A percentile compares a stretch with the other conserved stretches of the same genome.
Conservation (phyloP, 768 basidiomycete species). For the Tylopilus rubrobrunneus region DNA sequence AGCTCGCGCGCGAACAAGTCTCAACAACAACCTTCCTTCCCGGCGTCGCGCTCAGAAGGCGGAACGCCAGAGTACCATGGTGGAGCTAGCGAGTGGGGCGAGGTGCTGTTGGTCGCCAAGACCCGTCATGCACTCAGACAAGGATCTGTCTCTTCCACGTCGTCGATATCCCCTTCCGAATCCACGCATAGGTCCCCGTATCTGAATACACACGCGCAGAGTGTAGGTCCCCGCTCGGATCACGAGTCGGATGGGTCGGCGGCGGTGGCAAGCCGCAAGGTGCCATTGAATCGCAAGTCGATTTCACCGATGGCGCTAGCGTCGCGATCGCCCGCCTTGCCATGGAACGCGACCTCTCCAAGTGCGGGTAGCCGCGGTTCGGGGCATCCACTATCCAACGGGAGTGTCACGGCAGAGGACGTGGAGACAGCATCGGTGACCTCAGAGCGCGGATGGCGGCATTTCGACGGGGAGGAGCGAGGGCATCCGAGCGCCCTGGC, state of each 20-base stretch:
- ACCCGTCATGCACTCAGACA: slow-evolving; percentile 39
- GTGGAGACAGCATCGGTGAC: slow-evolving; percentile 12
- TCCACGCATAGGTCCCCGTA: slow-evolving; percentile 32
- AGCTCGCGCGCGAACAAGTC: slow-evolving; percentile 40
- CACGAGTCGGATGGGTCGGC: slow-evolving; percentile 51
- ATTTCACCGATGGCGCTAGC: slow-evolving; percentile 69
- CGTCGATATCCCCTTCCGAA: slow-evolving; percentile 61
- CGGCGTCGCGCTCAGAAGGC: slow-evolving; percentile 33
- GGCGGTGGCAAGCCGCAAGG: slow-evolving; percentile 43
- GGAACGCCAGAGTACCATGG: slow-evolving; percentile 31
- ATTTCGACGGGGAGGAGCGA: slow-evolving; percentile 15
- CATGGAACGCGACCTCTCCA: slow-evolving; percentile 38
- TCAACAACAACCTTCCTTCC: slow-evolving; percentile 16
- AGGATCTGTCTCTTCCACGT: slow-evolving; percentile 60
- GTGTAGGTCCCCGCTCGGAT: slow-evolving; percentile 38
- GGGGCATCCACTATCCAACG: slow-evolving; percentile 15
- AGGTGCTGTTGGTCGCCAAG: slow-evolving; percentile 37
- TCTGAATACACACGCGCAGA: slow-evolving; percentile 16
- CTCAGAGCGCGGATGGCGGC: slow-evolving; percentile 30
- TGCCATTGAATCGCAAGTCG: slow-evolving; percentile 63
- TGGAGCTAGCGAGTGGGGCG: slow-evolving; percentile 41
- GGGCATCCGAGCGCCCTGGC: neutral
- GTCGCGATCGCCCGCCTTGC: slow-evolving; percentile 36
- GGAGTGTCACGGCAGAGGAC: slow-evolving; percentile 19
- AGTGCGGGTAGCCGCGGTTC: slow-evolving; percentile 31